These are phyloP conservation scores for Scalesia atractyloides DNA, from an alignment of 129 eudicot genomes.

Conservation along the genomic window DNA sequence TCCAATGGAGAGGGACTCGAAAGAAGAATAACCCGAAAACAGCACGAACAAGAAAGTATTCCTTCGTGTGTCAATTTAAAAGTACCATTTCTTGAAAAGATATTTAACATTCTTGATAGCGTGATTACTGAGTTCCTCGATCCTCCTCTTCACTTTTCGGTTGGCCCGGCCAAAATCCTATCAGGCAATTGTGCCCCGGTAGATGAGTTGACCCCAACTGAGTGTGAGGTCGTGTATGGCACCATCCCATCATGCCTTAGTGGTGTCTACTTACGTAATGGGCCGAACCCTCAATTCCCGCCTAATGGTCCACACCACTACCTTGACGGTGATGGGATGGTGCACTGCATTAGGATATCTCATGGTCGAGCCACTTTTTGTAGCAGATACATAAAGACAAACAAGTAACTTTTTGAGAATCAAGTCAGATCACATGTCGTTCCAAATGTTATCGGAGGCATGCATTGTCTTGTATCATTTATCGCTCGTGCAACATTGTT, in stretches of 20 bases:
- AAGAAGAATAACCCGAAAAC: too few species aligned
- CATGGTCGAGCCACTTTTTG: constrained; percentile 48
- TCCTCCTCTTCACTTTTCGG: constrained; percentile 18
- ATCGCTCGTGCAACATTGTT: constrained; percentile 17
- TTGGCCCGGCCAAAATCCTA: neutral
- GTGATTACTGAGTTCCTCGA: constrained; percentile 14
- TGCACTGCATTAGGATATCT: constrained; percentile 47
- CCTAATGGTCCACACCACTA: constrained; percentile 69
- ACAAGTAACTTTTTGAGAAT: constrained; percentile 46
- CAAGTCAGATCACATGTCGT: constrained; percentile 30
- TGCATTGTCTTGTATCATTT: neutral
- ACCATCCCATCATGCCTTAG: constrained; percentile 20
- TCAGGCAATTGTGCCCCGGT: constrained; percentile 13
- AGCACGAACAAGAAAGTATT: too few species aligned
- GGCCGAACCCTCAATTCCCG: constrained; percentile 65
- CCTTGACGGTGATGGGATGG: constrained; percentile 73
- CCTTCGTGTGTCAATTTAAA: neutral
- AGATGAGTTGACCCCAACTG: constrained; percentile 25
- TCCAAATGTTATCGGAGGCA: constrained; percentile 49
- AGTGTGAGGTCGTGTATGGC: constrained; percentile 14
- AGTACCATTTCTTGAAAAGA: neutral
- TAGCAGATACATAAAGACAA: constrained; percentile 56
- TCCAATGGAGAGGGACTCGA: too few species aligned
- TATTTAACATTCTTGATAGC: neutral
- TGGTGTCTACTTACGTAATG: constrained; percentile 68